Base-by-base conservation (phyloP, 768 basidiomycete species). In the Mycena floridula region DNA sequence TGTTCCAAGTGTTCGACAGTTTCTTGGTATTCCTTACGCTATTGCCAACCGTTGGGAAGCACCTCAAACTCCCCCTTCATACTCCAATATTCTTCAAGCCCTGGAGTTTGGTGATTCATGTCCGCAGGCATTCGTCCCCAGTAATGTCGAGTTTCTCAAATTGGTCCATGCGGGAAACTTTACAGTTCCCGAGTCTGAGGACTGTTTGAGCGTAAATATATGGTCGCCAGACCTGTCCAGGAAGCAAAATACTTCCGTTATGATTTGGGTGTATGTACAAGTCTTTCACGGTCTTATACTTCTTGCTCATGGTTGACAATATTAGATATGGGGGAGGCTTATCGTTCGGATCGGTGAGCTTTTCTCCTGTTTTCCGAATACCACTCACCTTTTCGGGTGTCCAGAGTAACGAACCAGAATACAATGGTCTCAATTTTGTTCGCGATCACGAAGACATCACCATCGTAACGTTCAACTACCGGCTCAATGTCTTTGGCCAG, bases 401-500 rank as follows among this genome's bases (percentile, higher is more conserved):
- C 8, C 49, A 54, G 23, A 61, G 64, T 35, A 49, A 62, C 25
- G 32, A 18, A 35, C 32, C 7, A 38, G 37, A 20, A 27, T 24
- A 68, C 64, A 63, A 62, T 44, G 61, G 59, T 26, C 49, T 54
- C 8, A 39, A 56, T 5, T 36, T 43, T 0, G 65, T 66, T 11
- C 49, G 54, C 21, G 62, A 64, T 35, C 48, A 62, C 23, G 62
- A 66, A 28, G 65, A 66, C 40, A 55, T 68, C 45, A 58, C 59
- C 1, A 44, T 67, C 22, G 65, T 69, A 7, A 59, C 61, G 0
- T 60, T 67, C 50, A 70, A 69, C 45, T 69, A 70, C 44, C 57
- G 69, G 13, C 47, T 59, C 12, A 69, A 68, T 38, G 63, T 69
- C 18, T 68, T 70, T 42, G 67, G 67, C 3, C 62, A 62, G 43